Evolutionary conservation across 495 filamentous ascomycete genomes (phyloP).

Genomic region (Usnea hakonensis): DNA sequence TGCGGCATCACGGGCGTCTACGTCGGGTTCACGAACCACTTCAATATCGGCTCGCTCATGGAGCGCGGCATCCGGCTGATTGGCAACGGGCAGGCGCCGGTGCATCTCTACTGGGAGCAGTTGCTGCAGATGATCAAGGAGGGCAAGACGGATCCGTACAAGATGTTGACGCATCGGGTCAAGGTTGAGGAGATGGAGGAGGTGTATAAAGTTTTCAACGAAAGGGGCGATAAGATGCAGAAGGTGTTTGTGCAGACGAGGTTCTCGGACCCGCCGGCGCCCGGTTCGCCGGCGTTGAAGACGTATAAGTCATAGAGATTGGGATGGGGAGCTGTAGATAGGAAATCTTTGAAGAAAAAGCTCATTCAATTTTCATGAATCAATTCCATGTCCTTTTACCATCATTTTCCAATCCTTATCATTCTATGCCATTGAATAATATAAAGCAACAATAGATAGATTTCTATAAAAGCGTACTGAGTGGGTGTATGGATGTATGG

Average conservation of each 20-base stretch:
- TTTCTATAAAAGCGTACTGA: too few relatives aligned
- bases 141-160: conserved; percentile 65
- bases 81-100: conserved; percentile 78
- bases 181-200: conserved; percentile 64
- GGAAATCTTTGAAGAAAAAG: neutral
- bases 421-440: too few relatives aligned
- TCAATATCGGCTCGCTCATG: conserved; percentile 82
- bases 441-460: too few relatives aligned
- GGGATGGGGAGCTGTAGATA: neutral
- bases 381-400: too few relatives aligned
- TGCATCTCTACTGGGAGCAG: conserved; percentile 76
- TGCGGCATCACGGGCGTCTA: conserved; percentile 76
- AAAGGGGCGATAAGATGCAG: conserved; percentile 59
- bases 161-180: conserved; percentile 77
- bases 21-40: conserved; percentile 73
- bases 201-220: conserved; percentile 64
- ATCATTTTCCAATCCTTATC: too few relatives aligned
- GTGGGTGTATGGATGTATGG: too few relatives aligned
- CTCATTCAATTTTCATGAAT: neutral
- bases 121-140: conserved; percentile 60
- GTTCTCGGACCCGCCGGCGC: conserved; percentile 48
- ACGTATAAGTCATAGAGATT: conserved; percentile 21
- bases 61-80: conserved; percentile 74
- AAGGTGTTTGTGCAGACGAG: conserved; percentile 67
- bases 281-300: conserved; percentile 48